These are phyloP conservation scores for Thielaviopsis euricoi DNA, from an alignment of 2,329 filamentous ascomycete species.

Conservation along the genomic window DNA sequence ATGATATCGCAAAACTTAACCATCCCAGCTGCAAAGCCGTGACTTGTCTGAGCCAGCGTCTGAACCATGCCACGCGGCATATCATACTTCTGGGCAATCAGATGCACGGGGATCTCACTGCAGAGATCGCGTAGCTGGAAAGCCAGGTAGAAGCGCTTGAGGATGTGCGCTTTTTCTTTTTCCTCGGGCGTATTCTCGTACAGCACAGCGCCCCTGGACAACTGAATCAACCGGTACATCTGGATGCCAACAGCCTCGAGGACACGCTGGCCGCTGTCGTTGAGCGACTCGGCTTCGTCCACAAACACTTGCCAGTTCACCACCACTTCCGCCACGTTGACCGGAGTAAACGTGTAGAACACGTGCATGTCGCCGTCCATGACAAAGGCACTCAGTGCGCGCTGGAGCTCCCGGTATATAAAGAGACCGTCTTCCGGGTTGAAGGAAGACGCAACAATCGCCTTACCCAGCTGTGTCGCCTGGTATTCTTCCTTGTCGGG, in stretches of 20 bases:
- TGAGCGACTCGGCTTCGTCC: slow-evolving; percentile 51
- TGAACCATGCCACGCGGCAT: slow-evolving; percentile 56
- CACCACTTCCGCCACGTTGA: slow-evolving; percentile 34
- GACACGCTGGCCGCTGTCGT: slow-evolving; percentile 55
- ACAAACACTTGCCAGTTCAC: slow-evolving; percentile 61
- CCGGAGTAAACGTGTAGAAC: slow-evolving; percentile 60
- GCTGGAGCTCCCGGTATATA: slow-evolving; percentile 49
- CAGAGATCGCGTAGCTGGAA: slow-evolving; percentile 65
- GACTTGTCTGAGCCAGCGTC: slow-evolving; percentile 55
- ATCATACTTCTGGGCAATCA: slow-evolving; percentile 53
- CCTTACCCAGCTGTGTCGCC: slow-evolving; percentile 50
- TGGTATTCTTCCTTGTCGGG: slow-evolving; percentile 31
- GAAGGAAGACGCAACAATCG: slow-evolving; percentile 55
- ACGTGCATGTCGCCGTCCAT: slow-evolving; percentile 72
- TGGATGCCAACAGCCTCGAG: slow-evolving; percentile 52
- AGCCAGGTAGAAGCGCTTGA: slow-evolving; percentile 57
- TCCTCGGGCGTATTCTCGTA: slow-evolving; percentile 47
- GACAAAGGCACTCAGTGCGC: slow-evolving; percentile 55
- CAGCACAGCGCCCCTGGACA: slow-evolving; percentile 51
- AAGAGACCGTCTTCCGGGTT: slow-evolving; percentile 62
- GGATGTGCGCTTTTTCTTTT: slow-evolving; percentile 43
- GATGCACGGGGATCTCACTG: slow-evolving; percentile 56
- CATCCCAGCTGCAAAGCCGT: slow-evolving; percentile 65
- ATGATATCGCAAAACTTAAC: slow-evolving; percentile 66
- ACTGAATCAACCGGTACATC: slow-evolving; percentile 46